Percentiles rank a stretch among this genome's conserved stretches.
Conservation (phyloP, 2,329 filamentous ascomycete genomes). For the Monosporascus sp. region DNA sequence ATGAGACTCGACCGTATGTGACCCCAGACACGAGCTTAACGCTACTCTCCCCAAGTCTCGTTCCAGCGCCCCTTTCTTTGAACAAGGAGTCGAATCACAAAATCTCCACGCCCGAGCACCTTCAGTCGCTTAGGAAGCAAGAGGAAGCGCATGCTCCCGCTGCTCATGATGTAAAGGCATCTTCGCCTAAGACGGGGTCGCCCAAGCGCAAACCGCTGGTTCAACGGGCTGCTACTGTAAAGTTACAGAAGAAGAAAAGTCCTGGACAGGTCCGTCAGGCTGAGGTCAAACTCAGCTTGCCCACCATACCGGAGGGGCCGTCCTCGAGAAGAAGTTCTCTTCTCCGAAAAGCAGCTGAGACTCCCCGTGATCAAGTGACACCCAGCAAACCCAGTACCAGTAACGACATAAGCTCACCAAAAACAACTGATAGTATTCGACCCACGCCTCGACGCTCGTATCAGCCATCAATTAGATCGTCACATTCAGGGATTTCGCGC, state of each 20-base stretch:
- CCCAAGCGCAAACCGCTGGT: constrained; percentile 18
- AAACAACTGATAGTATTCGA: constrained; percentile 36
- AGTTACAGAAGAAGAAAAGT: constrained; percentile 42
- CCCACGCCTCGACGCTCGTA: constrained; percentile 41
- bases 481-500: constrained; percentile 27
- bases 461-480: constrained; percentile 46
- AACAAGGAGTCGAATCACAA: constrained; percentile 17
- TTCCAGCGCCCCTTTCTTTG: constrained; percentile 20
- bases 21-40: constrained; percentile 16
- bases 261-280: constrained; percentile 23
- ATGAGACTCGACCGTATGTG: constrained; percentile 47
- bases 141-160: constrained; percentile 29
- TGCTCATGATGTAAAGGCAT: constrained; percentile 5
- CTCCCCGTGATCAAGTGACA: constrained; percentile 11
- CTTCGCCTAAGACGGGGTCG: constrained; percentile 8
- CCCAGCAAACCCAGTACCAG: constrained; percentile 6
- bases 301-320: constrained; percentile 45
- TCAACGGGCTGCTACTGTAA: constrained; percentile 35
- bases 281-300: constrained; percentile 36
- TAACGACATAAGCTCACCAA: constrained; percentile 35
- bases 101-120: constrained; percentile 29
- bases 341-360: constrained; percentile 22
- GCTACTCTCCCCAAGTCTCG: constrained; percentile 12
- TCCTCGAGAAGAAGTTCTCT: constrained; percentile 36
- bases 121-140: constrained; percentile 31